Conservation (phyloP, 768 basidiomycete species). For the Basidioascus undulatus region DNA sequence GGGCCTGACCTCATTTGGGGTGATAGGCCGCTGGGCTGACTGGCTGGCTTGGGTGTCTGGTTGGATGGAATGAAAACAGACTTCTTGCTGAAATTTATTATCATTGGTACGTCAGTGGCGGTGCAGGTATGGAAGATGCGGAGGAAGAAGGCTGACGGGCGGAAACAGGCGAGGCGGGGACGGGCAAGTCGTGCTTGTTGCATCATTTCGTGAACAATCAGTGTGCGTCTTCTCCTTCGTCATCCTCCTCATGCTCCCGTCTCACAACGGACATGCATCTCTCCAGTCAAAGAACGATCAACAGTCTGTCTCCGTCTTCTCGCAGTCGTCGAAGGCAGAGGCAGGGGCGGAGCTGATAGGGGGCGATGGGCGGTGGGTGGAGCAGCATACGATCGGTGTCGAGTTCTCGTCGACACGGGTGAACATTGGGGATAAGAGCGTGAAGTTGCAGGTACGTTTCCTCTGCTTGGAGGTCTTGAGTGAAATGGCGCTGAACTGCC, state of each 20-base stretch:
- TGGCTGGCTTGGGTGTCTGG: constrained; percentile 10
- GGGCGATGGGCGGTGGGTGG: no score
- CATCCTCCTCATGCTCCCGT: not conserved
- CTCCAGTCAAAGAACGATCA: not conserved
- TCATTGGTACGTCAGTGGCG: constrained; percentile 41
- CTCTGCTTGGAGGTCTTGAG: not conserved
- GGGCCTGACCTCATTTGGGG: not conserved
- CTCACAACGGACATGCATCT: not conserved
- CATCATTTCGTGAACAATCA: constrained; percentile 91
- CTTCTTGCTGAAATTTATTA: constrained; percentile 95
- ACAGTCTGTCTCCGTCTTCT: not conserved
- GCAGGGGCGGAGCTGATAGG: no score
- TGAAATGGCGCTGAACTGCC: constrained; percentile 3
- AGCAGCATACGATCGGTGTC: constrained; percentile 91
- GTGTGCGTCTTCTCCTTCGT: constrained; percentile 31
- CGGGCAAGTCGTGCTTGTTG: constrained; percentile 87
- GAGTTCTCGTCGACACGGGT: constrained; percentile 91
- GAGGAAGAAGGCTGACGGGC: not conserved
- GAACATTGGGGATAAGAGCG: constrained; percentile 74
- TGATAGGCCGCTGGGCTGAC: not conserved
- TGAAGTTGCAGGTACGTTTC: constrained; percentile 18
- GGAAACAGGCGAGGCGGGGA: constrained; percentile 69
- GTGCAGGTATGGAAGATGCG: not conserved
- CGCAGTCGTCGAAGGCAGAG: constrained; percentile 6
- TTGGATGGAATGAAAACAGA: constrained; percentile 28